These are phyloP conservation scores for Malus sylvestris DNA, from an alignment of 306 rosid genomes.

Conservation along the genomic window DNA sequence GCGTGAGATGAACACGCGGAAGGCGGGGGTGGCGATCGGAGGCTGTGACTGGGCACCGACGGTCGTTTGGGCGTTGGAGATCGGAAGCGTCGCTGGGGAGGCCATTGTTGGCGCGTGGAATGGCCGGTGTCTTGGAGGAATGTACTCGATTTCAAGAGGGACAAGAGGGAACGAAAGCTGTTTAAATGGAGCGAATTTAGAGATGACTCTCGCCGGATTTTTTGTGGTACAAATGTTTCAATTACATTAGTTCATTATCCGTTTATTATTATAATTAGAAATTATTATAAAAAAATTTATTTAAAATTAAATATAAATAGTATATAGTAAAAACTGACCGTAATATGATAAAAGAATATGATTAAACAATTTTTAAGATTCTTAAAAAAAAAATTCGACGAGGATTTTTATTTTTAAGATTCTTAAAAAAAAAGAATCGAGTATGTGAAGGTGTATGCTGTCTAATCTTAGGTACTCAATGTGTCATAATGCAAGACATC, in stretches of 20 bases:
- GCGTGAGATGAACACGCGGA: slow-evolving; percentile 80
- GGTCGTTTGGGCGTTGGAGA: slow-evolving; percentile 41
- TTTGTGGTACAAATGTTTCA: too few relatives aligned
- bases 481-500: neutral
- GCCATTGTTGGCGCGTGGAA: slow-evolving; percentile 46
- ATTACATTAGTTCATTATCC: too few relatives aligned
- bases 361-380: too few relatives aligned
- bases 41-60: slow-evolving; percentile 37
- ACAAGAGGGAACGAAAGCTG: neutral
- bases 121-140: neutral
- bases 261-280: too few relatives aligned
- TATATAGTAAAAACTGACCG: too few relatives aligned
- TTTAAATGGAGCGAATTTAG: slow-evolving; percentile 5
- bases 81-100: slow-evolving; percentile 71
- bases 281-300: too few relatives aligned
- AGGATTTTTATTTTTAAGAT: too few relatives aligned
- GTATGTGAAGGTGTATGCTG: neutral
- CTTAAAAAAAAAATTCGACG: too few relatives aligned
- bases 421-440: neutral
- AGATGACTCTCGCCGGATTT: too few relatives aligned
- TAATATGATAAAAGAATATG: fast-evolving
- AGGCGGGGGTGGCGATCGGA: slow-evolving; percentile 71
- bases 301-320: too few relatives aligned
- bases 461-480: neutral
- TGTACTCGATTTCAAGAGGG: neutral